phyloP scores from a whole-genome alignment of 1,284 basidiomycete genomes.

The Pyrrhoderma lamaoense region DNA sequence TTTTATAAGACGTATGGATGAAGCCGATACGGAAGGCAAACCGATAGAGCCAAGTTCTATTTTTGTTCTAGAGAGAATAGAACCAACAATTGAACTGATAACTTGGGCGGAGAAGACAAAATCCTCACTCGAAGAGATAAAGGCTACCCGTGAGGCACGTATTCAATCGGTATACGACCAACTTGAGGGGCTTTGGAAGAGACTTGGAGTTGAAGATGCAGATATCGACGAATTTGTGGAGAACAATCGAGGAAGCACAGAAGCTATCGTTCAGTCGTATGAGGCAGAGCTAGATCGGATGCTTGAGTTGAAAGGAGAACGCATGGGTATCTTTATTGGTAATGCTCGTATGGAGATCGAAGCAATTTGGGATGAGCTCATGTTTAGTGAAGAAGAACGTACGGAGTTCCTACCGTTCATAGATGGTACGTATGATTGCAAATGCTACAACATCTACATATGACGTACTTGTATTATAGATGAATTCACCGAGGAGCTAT shows the following conservation, averaged over 20 bases:
- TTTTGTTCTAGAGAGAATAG: slow-evolving; percentile 49
- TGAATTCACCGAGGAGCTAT: slow-evolving; percentile 82
- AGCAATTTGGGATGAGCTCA: slow-evolving; percentile 79
- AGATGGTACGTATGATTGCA: slow-evolving; percentile 52
- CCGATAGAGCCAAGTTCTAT: slow-evolving; percentile 35
- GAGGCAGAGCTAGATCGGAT: slow-evolving; percentile 88
- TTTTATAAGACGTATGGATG: slow-evolving; percentile 56
- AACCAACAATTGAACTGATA: slow-evolving; percentile 59
- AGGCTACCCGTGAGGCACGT: slow-evolving; percentile 59
- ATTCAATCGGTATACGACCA: slow-evolving; percentile 86
- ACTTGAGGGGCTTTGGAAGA: slow-evolving; percentile 73
- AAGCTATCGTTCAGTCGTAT: slow-evolving; percentile 70
- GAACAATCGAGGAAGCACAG: slow-evolving; percentile 68
- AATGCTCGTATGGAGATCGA: slow-evolving; percentile 80
- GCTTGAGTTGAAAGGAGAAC: slow-evolving; percentile 80
- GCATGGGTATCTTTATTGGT: slow-evolving; percentile 81
- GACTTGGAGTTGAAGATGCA: slow-evolving; percentile 63
- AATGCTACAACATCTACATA: not conserved
- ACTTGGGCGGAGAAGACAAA: slow-evolving; percentile 53
- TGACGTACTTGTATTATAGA: slow-evolving; percentile 40
- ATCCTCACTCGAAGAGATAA: slow-evolving; percentile 59
- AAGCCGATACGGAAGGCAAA: slow-evolving; percentile 45
- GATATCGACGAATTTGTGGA: slow-evolving; percentile 83
- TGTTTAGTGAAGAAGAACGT: slow-evolving; percentile 78
- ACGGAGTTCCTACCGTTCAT: slow-evolving; percentile 74